phyloP scores from a whole-genome alignment of 805 yeast genomes.

The Candida hispaniensis region DNA sequence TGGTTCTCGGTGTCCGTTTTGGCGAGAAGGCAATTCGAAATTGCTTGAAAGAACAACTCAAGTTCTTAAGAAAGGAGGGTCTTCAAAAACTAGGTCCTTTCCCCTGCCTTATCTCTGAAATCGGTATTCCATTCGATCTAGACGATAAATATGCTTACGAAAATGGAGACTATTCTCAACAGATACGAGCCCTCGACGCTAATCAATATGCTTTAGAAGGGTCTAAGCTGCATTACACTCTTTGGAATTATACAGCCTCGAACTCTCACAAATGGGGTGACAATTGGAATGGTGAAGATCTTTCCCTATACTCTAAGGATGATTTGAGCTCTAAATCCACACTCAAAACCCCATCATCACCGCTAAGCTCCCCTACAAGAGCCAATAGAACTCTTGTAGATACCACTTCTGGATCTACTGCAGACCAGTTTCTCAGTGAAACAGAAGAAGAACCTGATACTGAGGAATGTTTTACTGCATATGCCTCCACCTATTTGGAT shows the following conservation, averaged over 20 bases:
- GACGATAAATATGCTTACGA: conserved; percentile 62
- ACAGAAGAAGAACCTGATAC: conserved; percentile 6
- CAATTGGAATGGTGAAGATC: conserved; percentile 87
- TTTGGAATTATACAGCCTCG: conserved; percentile 72
- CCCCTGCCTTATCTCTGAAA: conserved; percentile 79
- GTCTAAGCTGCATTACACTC: conserved; percentile 56
- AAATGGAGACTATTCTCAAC: conserved; percentile 58
- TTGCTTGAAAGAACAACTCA: conserved; percentile 57
- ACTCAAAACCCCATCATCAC: too few species aligned
- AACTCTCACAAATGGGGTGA: conserved; percentile 85
- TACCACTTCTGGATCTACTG: neutral
- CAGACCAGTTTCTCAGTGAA: conserved; percentile 1
- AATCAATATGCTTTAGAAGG: conserved; percentile 69
- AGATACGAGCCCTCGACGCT: conserved; percentile 78
- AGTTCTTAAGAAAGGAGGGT: conserved; percentile 58
- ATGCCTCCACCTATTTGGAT: conserved; percentile 4
- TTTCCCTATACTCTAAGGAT: conserved; percentile 64
- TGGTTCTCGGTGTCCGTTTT: conserved; percentile 55
- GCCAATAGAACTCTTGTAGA: too few species aligned
- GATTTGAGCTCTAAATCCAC: conserved; percentile 8
- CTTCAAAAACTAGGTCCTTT: conserved; percentile 49
- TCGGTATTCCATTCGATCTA: conserved; percentile 98
- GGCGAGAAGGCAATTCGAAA: conserved; percentile 71
- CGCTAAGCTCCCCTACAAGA: too few species aligned
- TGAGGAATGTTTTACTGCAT: conserved; percentile 2